These are phyloP conservation scores for Cyclotella cryptica DNA, from an alignment of 108 stramenopile species.

Conservation along the genomic window DNA sequence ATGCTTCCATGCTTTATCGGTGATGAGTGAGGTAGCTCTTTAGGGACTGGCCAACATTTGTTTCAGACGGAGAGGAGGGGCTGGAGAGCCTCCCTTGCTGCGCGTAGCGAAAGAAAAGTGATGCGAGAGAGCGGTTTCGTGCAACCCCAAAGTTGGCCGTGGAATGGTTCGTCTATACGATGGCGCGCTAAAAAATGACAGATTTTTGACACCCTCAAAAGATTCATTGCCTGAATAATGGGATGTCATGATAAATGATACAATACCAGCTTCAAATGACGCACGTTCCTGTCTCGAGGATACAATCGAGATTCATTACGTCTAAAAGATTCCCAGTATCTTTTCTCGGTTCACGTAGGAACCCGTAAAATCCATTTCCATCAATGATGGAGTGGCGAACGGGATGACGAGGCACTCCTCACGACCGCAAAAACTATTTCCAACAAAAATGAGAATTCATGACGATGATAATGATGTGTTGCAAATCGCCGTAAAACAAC, in stretches of 20 bases:
- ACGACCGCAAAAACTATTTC: background rate
- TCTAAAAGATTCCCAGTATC: background rate
- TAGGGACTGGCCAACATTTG: too few species aligned
- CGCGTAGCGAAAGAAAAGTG: too few species aligned
- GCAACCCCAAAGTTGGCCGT: too few species aligned
- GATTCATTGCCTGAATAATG: background rate
- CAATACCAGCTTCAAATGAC: background rate
- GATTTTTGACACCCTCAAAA: background rate
- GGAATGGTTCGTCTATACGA: too few species aligned
- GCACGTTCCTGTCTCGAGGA: background rate
- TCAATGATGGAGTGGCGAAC: background rate
- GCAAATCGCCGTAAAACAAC: background rate
- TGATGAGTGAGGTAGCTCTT: background rate
- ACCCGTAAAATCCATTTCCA: background rate
- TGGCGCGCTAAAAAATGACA: background rate
- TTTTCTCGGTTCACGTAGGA: background rate
- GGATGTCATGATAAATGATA: background rate
- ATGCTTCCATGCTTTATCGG: slow-evolving; percentile 2
- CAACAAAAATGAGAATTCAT: background rate
- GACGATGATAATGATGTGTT: background rate
- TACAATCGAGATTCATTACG: background rate
- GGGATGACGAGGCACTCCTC: background rate
- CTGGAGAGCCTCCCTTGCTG: background rate
- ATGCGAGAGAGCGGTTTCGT: too few species aligned
- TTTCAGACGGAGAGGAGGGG: background rate